phyloP scores from a whole-genome alignment of 1,284 basidiomycete genomes.

The Leccinum solheimii region DNA sequence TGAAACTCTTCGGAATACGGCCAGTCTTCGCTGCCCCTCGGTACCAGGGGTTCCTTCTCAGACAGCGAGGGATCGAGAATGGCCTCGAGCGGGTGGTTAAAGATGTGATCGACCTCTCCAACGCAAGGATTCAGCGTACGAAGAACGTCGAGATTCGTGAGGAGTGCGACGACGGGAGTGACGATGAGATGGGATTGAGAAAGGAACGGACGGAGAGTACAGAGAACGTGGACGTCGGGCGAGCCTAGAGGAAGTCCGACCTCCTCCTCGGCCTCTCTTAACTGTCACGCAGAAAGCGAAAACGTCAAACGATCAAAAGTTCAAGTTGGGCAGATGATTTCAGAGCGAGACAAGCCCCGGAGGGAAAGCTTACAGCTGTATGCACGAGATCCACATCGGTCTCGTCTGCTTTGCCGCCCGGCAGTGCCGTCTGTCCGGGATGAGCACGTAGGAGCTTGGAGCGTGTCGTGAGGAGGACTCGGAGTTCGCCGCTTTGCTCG shows the following conservation, averaged over 20 bases:
- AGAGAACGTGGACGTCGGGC: slow-evolving; percentile 62
- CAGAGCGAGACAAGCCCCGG: not conserved
- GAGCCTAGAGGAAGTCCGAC: slow-evolving; percentile 64
- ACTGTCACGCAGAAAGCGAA: slow-evolving; percentile 42
- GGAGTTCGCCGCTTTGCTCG: slow-evolving; percentile 61
- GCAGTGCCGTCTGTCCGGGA: slow-evolving; percentile 75
- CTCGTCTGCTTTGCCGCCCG: slow-evolving; percentile 79
- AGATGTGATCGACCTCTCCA: slow-evolving; percentile 77
- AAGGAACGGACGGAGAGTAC: slow-evolving; percentile 69
- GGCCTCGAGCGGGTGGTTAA: slow-evolving; percentile 74
- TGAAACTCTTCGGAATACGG: slow-evolving; percentile 69
- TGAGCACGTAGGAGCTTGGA: slow-evolving; percentile 76
- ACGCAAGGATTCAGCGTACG: slow-evolving; percentile 52
- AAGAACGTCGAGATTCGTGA: slow-evolving; percentile 56
- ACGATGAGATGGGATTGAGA: slow-evolving; percentile 64
- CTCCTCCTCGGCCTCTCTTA: slow-evolving; percentile 82
- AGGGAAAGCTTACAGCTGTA: slow-evolving; percentile 64
- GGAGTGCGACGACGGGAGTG: slow-evolving; percentile 71
- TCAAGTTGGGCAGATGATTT: not conserved
- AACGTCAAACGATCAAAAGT: not conserved
- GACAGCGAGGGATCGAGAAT: slow-evolving; percentile 61
- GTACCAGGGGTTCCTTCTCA: slow-evolving; percentile 48
- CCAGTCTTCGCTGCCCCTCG: slow-evolving; percentile 71
- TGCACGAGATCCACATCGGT: slow-evolving; percentile 60
- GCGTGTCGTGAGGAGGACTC: slow-evolving; percentile 81